Evolutionary conservation across 176 grass and related monocot genomes (phyloP), one percentile per base, ranked within the genome.

Genomic region (Eleusine indica): DNA sequence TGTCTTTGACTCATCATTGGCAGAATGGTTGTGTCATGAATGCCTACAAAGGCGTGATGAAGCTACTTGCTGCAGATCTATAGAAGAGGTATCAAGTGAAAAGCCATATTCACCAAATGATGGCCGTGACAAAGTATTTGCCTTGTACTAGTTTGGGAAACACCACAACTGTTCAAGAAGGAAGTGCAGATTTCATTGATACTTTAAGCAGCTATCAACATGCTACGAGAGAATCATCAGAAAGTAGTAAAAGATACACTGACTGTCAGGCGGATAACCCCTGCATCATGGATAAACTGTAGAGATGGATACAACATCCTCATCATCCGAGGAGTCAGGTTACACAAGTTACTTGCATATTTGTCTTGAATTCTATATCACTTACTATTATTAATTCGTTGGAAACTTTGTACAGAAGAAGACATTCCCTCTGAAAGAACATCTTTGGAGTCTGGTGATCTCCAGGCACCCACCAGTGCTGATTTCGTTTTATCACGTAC

Each of bases 11-110:
- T 68, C 81, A 39, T 72, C 68, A 25, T 49, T 21, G 57, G 6
- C 82, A n/a, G 40, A 74, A 30, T 84, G 87, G 75, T 80, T 79
- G 41, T 88, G 82, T 68, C 28, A 80, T 79, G 49, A 88, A 62
- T 88, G 87, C 30, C 49, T 69, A 5, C 82, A 19, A 75, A 73
- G n/a, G 41, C 21, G 1, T 51, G 51, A 14, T 40, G 61, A 67
- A 73, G 67, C 19, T 88, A 66, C 44, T 71, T 22, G 69, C 0
- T 3, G 29, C 56, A 70, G 43, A 72, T 78, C 38, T 83, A 42
- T 67, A 64, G 56, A 84, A 48, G 16, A 52, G 49, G 3, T 16
- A 15, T 52, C 43, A 46, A 9, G 49, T 14, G 49, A 52, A 15
- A 52, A 15, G 49, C 7, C 43, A 46, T 46, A 46, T 51, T 51